Base-by-base conservation (phyloP, 306 rosid species). In the Echinosophora koreensis region DNA sequence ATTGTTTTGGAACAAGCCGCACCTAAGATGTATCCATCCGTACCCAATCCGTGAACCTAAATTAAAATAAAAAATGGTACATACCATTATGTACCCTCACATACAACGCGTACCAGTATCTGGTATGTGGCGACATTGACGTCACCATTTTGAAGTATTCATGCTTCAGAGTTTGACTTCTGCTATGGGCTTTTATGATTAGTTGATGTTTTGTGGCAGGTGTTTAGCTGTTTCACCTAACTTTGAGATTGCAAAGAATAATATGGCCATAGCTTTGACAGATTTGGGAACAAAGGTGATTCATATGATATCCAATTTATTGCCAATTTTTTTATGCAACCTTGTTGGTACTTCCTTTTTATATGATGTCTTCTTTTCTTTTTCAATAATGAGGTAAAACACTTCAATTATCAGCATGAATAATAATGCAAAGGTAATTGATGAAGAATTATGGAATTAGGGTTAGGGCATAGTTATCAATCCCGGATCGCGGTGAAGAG, bases 261-360 rank as follows among this genome's bases (percentile, higher is more conserved):
- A 95, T 80, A 95, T 95, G 99, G 97, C 99, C 66, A 95, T 95
- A 83, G 99, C 99, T 71, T 88, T 92, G 91, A 95, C 99, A 64
- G 99, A 95, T 83, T 86, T 95, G 85, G 99, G 99, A 80, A 95
- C 99, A 54, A 95, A 95, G 98, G 98, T 92, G 82, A 81, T 54
- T 8, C 73, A 38, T 58, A 14, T 4, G 69, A 38, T 27, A 66
- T 67, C 76, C 55, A 8, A 37, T n/a, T 0, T 65, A 8, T 38
- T 9, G 11, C 17, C 49, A 49, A 67, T 73, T 10, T 32, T 44
- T 73, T 6, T 49, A n/a, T 8, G 15, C 42, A 9, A 66, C 38
- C 55, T 17, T 66, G 41, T 66, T 22, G 30, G 55, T 66, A 54
- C 55, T 55, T 52, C 5, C 52, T 46, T 30, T 8, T 34, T 52